Evolutionary conservation across 345 rosid species (phyloP).

Genomic region (Cochlearia excelsa): DNA sequence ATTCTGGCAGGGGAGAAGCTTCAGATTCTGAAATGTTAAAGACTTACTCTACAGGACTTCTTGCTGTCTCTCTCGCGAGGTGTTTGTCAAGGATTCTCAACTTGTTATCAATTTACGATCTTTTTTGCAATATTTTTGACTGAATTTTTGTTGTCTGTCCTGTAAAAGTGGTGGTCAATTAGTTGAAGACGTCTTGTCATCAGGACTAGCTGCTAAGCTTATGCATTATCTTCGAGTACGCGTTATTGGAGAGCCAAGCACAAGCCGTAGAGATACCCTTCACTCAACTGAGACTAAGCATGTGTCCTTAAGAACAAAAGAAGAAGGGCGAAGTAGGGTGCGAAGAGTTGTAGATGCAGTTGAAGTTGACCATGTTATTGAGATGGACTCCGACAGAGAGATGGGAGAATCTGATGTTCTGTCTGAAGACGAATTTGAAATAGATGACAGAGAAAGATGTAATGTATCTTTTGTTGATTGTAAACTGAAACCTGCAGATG

Average conservation of each 20-base stretch:
- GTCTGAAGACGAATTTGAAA: slow-evolving; percentile 44
- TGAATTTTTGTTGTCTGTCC: slow-evolving; percentile 1
- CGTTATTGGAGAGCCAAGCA: slow-evolving; percentile 70
- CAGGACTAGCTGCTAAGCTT: slow-evolving; percentile 87
- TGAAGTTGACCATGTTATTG: slow-evolving; percentile 50
- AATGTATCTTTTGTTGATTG: slow-evolving; percentile 27
- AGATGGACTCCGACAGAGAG: slow-evolving; percentile 38
- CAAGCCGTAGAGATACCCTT: slow-evolving; percentile 62
- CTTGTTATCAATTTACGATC: slow-evolving; percentile 13
- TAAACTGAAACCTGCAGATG: slow-evolving; percentile 60
- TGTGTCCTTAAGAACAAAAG: slow-evolving; percentile 57
- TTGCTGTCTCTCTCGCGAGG: slow-evolving; percentile 79
- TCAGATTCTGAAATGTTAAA: slow-evolving; percentile 81
- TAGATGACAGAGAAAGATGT: slow-evolving; percentile 53
- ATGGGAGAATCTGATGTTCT: slow-evolving; percentile 44
- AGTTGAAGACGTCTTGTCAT: slow-evolving; percentile 90
- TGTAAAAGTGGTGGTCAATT: slow-evolving; percentile 69
- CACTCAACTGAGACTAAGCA: slow-evolving; percentile 53
- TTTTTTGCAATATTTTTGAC: not conserved
- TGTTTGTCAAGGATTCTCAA: slow-evolving; percentile 32
- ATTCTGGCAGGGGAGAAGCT: slow-evolving; percentile 53
- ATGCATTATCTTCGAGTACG: slow-evolving; percentile 92
- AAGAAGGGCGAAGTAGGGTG: slow-evolving; percentile 67
- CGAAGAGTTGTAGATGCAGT: slow-evolving; percentile 61
- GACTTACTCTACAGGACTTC: slow-evolving; percentile 89